Evolutionary conservation across 306 rosid genomes (phyloP).

Genomic region (Fagus crenata): DNA sequence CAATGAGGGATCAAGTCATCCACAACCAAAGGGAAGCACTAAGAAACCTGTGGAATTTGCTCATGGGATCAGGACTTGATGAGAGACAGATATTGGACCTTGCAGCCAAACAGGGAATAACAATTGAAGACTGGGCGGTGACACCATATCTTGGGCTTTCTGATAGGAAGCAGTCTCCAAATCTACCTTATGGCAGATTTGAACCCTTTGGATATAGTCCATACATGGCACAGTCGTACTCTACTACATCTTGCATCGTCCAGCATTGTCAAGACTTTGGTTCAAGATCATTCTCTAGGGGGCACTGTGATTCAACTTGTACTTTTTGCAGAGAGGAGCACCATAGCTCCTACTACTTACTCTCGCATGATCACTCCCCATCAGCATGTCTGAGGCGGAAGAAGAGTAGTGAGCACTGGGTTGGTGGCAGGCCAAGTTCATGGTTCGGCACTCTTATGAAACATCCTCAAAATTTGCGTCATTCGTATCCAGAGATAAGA

Average conservation of each 20-base stretch:
- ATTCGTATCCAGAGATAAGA: constrained; percentile 39
- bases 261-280: constrained; percentile 34
- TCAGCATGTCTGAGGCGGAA: constrained; percentile 37
- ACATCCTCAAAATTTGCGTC: constrained; percentile 29
- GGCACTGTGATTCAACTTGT: constrained; percentile 23
- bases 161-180: constrained; percentile 34
- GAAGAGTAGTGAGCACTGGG: constrained; percentile 41
- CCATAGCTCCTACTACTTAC: constrained; percentile 37
- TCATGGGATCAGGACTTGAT: constrained; percentile 58
- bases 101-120: constrained; percentile 54
- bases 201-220: constrained; percentile 22
- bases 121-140: constrained; percentile 51
- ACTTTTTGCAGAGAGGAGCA: constrained; percentile 47
- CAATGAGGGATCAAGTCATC: constrained; percentile 68
- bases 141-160: constrained; percentile 39
- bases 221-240: constrained; percentile 25
- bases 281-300: constrained; percentile 22
- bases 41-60: constrained; percentile 56
- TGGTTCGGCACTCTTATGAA: constrained; percentile 29
- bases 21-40: constrained; percentile 54
- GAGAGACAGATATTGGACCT: constrained; percentile 48
- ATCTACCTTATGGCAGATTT: constrained; percentile 28
- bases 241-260: constrained; percentile 39
- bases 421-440: constrained; percentile 31
- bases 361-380: constrained; percentile 40